A percentile compares a stretch with the other conserved stretches of the same genome.
These are phyloP conservation scores for Vaccinium myrtillus DNA, from an alignment of 148 eudicot genomes.

Conservation along the genomic window DNA sequence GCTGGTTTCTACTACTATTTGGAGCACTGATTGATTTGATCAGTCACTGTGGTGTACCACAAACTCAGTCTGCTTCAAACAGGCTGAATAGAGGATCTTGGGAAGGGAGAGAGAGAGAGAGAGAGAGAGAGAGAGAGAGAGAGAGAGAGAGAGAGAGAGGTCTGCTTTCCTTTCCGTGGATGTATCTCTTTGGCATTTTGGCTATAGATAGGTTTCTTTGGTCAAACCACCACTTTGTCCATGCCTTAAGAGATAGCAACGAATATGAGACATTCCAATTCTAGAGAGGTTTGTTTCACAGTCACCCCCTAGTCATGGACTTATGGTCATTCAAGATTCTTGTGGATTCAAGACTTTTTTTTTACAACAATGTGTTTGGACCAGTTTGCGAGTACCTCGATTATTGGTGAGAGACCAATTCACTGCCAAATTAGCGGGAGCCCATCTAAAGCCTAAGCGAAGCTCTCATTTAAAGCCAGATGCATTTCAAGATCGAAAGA, in stretches of 20 bases:
- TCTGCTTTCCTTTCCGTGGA: neutral
- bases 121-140: too few relatives aligned
- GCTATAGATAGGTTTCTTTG: neutral
- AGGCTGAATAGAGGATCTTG: neutral
- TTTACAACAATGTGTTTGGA: too few relatives aligned
- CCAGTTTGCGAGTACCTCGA: too few relatives aligned
- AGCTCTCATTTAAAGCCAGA: too few relatives aligned
- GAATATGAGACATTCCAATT: neutral
- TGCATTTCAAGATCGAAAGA: neutral
- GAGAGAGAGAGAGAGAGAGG: neutral
- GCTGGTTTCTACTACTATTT: neutral
- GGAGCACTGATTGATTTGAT: neutral
- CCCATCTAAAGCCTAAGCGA: too few relatives aligned
- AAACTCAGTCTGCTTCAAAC: neutral
- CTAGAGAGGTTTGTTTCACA: neutral
- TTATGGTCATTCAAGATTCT: neutral
- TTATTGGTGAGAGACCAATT: too few relatives aligned
- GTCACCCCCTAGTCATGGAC: neutral
- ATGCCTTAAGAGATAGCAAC: neutral
- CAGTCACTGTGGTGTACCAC: neutral
- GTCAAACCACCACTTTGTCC: neutral
- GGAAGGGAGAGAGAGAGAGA: too few relatives aligned
- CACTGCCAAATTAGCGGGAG: too few relatives aligned
- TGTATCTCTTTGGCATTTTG: constrained; percentile 1
- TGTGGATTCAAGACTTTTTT: neutral